Percentiles rank a stretch among this genome's conserved stretches.
Conservation (phyloP, 257 asterid genomes). For the Petunia secreta region DNA sequence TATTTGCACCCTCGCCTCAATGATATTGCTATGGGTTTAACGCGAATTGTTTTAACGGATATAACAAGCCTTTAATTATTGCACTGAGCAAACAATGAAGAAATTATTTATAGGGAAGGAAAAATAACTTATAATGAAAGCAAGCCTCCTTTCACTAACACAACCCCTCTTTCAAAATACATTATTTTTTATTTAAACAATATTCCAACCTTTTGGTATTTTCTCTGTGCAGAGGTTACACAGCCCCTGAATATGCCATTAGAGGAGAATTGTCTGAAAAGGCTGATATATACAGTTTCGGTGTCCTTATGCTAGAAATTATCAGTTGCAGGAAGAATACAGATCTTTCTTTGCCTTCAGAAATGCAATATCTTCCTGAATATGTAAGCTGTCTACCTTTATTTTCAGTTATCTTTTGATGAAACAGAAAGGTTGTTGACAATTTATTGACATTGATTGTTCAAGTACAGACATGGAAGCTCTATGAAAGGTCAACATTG, state of each 20-base stretch:
- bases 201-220: neutral
- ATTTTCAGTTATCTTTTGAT: neutral
- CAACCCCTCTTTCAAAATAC: too few species aligned
- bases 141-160: too few species aligned
- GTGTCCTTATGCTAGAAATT: constrained; percentile 71
- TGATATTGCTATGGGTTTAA: too few species aligned
- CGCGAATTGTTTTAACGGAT: too few species aligned
- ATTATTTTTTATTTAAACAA: too few species aligned
- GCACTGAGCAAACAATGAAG: too few species aligned
- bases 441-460: neutral
- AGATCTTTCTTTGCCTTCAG: constrained; percentile 67
- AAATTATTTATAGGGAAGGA: too few species aligned
- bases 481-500: constrained; percentile 62
- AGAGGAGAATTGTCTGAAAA: constrained; percentile 78
- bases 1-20: too few species aligned
- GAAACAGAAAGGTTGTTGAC: neutral
- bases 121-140: too few species aligned
- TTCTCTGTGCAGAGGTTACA: constrained; percentile 58
- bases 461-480: constrained; percentile 67
- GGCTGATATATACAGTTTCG: constrained; percentile 82
- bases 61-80: too few species aligned
- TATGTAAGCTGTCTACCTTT: constrained; percentile 46
- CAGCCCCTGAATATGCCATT: constrained; percentile 81
- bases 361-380: constrained; percentile 79
- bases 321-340: constrained; percentile 70